Percentiles rank a stretch among this genome's conserved stretches.
These are phyloP conservation scores for Rheum nobile DNA, from an alignment of 148 eudicot species.

Conservation along the genomic window DNA sequence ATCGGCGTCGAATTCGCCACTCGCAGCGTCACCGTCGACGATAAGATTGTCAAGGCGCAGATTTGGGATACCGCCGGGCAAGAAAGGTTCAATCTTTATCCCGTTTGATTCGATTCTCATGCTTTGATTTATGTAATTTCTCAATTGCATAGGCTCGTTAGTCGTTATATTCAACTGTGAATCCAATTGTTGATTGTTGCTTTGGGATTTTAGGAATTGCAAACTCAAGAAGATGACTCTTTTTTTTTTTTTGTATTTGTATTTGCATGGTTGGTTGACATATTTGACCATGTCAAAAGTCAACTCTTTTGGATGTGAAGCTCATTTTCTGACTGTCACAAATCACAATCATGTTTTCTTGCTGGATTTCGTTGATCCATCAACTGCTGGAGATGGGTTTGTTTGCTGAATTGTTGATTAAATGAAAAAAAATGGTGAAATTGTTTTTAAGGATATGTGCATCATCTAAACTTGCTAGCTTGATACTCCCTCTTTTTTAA, in stretches of 20 bases:
- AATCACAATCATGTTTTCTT: background rate
- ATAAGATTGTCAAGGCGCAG: slow-evolving; percentile 48
- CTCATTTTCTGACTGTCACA: background rate
- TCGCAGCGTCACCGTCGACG: slow-evolving; percentile 30
- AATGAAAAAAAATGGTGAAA: background rate
- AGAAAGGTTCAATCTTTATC: slow-evolving; percentile 1
- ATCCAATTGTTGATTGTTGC: background rate
- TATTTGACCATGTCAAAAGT: slow-evolving; percentile 2
- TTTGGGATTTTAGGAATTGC: background rate
- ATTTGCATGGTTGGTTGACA: background rate
- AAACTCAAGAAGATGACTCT: background rate
- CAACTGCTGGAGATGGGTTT: background rate
- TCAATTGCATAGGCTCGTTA: background rate
- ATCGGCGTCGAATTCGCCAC: slow-evolving; percentile 57
- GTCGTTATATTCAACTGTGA: background rate
- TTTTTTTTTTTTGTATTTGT: background rate
- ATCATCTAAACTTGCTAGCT: too few species aligned
- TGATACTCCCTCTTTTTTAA: too few species aligned
- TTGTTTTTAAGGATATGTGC: background rate
- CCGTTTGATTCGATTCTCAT: background rate
- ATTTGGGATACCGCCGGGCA: slow-evolving; percentile 16
- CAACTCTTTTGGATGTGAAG: background rate
- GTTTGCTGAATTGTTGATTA: background rate
- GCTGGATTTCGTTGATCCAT: background rate
- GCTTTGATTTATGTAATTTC: background rate